Base-by-base conservation (phyloP, 2,329 filamentous ascomycete species). In the Penicillium sp. region DNA sequence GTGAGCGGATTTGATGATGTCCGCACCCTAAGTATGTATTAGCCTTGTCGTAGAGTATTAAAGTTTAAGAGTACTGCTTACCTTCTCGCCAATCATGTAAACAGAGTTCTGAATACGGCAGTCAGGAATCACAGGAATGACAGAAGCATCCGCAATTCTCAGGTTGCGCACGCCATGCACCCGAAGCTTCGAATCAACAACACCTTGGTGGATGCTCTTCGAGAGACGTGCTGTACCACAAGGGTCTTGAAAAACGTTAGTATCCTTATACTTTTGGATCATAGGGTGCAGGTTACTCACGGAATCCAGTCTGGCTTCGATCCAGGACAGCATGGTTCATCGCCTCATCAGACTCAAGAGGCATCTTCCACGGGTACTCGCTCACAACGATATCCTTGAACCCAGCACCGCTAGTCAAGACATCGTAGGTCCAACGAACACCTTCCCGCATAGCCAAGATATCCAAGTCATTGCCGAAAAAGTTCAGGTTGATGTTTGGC, bases 291-390 rank as follows among this genome's bases (percentile, higher is more conserved):
- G 14, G 13, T 21, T 2, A 42, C 47, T 49, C 31, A 63, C 86
- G 66, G 58, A 65, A 71, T 31, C 65, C 65, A 47, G 84, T 87
- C 72, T 87, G 83, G 31, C 72, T 82, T 19, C 84, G 76, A 54
- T 87, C 84, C 7, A 87, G 69, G 13, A 87, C 80, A 42, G 78
- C 72, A 51, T 76, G 76, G 42, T 82, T 79, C 84, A 87, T 87
- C 2, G 74, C 79, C 55, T 81, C 79, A 51, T 87, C 83, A 1
- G 77, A 78, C 13, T 82, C 65, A 3, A 81, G 75, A 0, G 84
- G 84, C 82, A 87, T 85, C 0, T 77, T 71, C 83, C 83, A 87
- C 0, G 85, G 85, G 64, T 87, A 88, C 77, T 76, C 73, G 7
- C 46, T 58, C 4, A 63, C 57, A 21, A 76, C 60, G 22, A 76